Conservation (phyloP, 306 rosid species). For the Carpinus fangiana region DNA sequence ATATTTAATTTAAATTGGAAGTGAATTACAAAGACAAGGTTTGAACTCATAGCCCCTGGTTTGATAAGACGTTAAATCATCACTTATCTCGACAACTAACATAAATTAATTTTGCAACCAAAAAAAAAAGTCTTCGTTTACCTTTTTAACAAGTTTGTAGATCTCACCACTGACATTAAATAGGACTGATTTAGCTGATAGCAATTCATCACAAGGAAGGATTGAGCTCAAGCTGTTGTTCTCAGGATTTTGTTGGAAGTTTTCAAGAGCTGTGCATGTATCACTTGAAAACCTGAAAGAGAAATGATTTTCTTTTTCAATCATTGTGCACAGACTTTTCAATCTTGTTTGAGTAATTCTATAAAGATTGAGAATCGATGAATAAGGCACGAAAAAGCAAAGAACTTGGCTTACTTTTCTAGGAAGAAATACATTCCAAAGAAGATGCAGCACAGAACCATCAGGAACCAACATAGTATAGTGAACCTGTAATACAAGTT, state of each 20-base stretch:
- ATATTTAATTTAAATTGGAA: too few relatives aligned
- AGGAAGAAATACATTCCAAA: slow-evolving; percentile 66
- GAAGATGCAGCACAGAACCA: slow-evolving; percentile 62
- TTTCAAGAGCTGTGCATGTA: slow-evolving; percentile 56
- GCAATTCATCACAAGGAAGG: slow-evolving; percentile 60
- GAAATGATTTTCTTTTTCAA: not conserved
- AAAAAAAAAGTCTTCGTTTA: not conserved
- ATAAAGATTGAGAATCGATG: not conserved
- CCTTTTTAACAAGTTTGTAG: slow-evolving; percentile 57
- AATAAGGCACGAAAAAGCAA: slow-evolving; percentile 2
- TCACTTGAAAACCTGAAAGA: slow-evolving; percentile 61
- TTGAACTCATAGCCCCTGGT: too few relatives aligned
- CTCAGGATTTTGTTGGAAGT: slow-evolving; percentile 59
- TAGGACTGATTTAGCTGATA: slow-evolving; percentile 50
- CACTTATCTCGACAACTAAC: too few relatives aligned
- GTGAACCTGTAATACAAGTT: slow-evolving; percentile 45
- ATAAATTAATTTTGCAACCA: not conserved
- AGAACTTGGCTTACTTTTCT: slow-evolving; percentile 44
- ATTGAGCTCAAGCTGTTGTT: slow-evolving; percentile 63
- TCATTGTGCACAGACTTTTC: not conserved
- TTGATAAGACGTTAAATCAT: too few relatives aligned
- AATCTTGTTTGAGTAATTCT: not conserved
- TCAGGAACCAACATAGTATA: slow-evolving; percentile 62
- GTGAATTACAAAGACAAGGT: too few relatives aligned
- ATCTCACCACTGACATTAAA: slow-evolving; percentile 43